phyloP scores from a whole-genome alignment of 1,284 basidiomycete species.

The Trichosporon coremiiforme region DNA sequence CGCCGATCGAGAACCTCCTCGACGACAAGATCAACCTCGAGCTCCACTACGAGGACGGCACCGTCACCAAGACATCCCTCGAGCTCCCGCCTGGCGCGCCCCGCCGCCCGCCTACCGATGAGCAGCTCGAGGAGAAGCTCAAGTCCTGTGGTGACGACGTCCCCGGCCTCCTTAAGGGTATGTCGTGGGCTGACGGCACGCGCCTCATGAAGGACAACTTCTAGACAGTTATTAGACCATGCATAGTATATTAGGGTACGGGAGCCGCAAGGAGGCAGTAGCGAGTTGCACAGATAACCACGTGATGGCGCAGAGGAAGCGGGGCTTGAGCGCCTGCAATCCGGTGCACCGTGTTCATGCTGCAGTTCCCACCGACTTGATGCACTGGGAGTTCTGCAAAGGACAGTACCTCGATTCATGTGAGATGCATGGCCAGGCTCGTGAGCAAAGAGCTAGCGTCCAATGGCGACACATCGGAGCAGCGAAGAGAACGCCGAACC shows the following conservation, averaged over 20 bases:
- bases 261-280: not conserved
- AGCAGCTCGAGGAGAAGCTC: constrained; percentile 22
- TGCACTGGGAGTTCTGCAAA: too few species aligned
- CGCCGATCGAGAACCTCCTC: constrained; percentile 23
- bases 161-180: constrained; percentile 12
- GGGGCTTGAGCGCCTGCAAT: too few species aligned
- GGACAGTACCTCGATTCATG: too few species aligned
- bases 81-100: constrained; percentile 23
- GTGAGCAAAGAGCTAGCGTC: not conserved
- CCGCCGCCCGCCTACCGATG: constrained; percentile 19
- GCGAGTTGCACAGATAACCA: not conserved
- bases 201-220: constrained; percentile 23
- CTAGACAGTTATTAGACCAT: constrained; percentile 6
- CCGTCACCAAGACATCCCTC: not conserved
- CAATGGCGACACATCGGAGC: not conserved
- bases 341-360: too few species aligned
- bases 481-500: not conserved
- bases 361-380: too few species aligned
- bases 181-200: constrained; percentile 18
- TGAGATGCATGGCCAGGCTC: too few species aligned
- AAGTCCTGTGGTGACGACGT: constrained; percentile 21
- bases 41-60: constrained; percentile 19
- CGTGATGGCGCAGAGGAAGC: too few species aligned
- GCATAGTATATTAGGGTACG: constrained; percentile 4
- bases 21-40: constrained; percentile 23